Base-by-base conservation (phyloP, 1,139 yeast species). In the Trichomonascaceae sp. region DNA sequence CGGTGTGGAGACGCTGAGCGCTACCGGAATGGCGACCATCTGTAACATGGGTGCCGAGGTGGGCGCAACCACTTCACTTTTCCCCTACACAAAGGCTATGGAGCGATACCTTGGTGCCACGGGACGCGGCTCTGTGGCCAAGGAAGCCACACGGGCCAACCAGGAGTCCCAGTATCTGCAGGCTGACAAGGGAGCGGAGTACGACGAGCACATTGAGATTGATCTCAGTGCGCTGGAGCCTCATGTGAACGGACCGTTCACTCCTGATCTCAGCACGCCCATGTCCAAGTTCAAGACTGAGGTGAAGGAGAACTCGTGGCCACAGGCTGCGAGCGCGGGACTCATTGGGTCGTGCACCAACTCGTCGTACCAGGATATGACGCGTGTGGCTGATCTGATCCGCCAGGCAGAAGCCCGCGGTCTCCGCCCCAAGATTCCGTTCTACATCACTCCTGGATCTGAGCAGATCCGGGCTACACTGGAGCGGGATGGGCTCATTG, bases 31-130 rank as follows among this genome's bases (percentile, higher is more conserved):
- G 98, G 98, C 93, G 35, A 89, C 98, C 38, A 87, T 89, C 51
- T 87, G 97, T 69, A 89, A 89, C 61, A 89, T 89, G 98, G 98
- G 98, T 54, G 98, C 98, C 36, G 98, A 89, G 62, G 82, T 89
- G 41, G 98, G 98, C 56, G 97, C 97, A 26, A 89, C 98, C 23
- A 89, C 98, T 27, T 85, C 96, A 8, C 71, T 87, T 35, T 89
- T 89, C 82, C 98, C 98, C 37, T 85, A 76, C 71, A 89, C 82
- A 54, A 78, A 76, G 36, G 84, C 94, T 28, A 93, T 82, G 65
- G 69, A 67, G 48, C 68, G 85, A 42, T 89, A 87, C 60, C 69
- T 89, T 53, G 52, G 66, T 31, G 80, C 93, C 36, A 89, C 98
- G 16, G 73, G 72, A 41, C 74, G 97, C 60, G 76, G 65, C 8